These are phyloP conservation scores for Adansonia grandidieri DNA, from an alignment of 441 rosid genomes.

Conservation along the genomic window DNA sequence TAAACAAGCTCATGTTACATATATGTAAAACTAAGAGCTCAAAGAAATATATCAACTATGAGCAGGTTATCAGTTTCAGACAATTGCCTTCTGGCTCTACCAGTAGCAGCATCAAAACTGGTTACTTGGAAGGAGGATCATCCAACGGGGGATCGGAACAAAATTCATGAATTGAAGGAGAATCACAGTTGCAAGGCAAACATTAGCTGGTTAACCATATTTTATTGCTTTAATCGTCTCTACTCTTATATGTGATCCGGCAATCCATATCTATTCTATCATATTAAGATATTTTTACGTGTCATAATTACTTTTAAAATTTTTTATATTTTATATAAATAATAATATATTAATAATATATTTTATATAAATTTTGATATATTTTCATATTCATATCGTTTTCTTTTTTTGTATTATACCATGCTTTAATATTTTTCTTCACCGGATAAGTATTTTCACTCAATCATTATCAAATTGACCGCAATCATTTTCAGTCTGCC, in stretches of 20 bases:
- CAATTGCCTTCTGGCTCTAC: neutral
- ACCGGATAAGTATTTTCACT: too few species aligned
- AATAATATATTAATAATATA: too few species aligned
- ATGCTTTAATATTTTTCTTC: too few species aligned
- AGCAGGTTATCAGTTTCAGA: neutral
- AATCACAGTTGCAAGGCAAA: neutral
- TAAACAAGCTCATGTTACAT: neutral
- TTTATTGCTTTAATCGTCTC: conserved; percentile 3
- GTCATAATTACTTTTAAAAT: too few species aligned
- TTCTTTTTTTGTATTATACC: too few species aligned
- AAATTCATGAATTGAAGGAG: neutral
- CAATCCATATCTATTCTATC: too few species aligned
- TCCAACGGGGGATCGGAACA: neutral
- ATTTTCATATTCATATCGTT: too few species aligned
- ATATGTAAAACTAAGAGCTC: neutral
- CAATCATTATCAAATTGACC: too few species aligned
- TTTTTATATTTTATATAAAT: too few species aligned
- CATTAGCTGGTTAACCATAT: neutral
- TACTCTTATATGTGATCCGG: neutral
- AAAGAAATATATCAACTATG: neutral
- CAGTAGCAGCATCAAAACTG: neutral
- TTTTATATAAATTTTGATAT: too few species aligned
- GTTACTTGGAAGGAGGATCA: neutral
- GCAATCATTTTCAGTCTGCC: too few species aligned
- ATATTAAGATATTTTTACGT: too few species aligned